These are phyloP conservation scores for Gastrolobium bilobum DNA, from an alignment of 306 rosid genomes.

Conservation along the genomic window DNA sequence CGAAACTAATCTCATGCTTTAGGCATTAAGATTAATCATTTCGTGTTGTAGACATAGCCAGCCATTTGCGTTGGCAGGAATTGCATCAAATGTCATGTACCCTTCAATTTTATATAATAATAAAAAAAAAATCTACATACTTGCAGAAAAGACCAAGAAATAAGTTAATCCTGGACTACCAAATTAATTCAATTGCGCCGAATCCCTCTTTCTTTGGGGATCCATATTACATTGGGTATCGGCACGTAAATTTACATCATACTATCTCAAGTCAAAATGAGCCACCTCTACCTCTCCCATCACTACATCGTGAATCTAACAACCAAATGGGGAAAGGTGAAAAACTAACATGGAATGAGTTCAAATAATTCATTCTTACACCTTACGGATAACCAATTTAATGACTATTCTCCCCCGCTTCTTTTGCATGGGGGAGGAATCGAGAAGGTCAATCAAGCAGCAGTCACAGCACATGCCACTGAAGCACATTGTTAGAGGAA, in stretches of 20 bases:
- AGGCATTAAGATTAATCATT: too few species aligned
- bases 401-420: conserved; percentile 25
- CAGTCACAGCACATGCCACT: conserved; percentile 24
- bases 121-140: too few species aligned
- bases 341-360: conserved; percentile 5
- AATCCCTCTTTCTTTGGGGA: neutral
- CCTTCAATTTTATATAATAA: too few species aligned
- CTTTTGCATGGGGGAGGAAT: conserved; percentile 26
- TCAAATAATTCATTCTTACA: conserved; percentile 24
- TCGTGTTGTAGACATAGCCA: too few species aligned
- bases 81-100: too few species aligned
- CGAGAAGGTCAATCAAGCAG: conserved; percentile 31
- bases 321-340: neutral
- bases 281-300: neutral
- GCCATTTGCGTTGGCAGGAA: too few species aligned
- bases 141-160: too few species aligned
- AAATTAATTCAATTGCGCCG: neutral
- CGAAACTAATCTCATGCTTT: too few species aligned
- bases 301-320: neutral
- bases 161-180: neutral
- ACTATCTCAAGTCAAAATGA: neutral
- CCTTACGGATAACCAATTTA: neutral
- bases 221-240: neutral
- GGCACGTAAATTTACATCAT: conserved; percentile 1
- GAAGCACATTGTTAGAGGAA: conserved; percentile 19